Evolutionary conservation across 2,329 filamentous ascomycete genomes (phyloP).

Genomic region (Apiospora pterosperma): DNA sequence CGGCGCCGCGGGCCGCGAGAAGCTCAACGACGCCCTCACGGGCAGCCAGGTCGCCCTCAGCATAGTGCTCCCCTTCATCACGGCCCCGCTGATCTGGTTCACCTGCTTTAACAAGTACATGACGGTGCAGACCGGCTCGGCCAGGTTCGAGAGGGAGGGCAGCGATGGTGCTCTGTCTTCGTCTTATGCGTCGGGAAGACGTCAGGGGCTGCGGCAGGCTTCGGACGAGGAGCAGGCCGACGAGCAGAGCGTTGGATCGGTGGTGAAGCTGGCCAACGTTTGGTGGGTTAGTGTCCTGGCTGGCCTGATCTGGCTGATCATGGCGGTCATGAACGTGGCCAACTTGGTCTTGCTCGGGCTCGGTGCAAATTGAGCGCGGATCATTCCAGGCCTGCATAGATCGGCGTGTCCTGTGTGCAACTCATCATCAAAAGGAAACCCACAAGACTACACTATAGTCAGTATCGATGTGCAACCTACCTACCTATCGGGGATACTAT

Average conservation of each 20-base stretch:
- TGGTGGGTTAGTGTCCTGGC: slow-evolving; percentile 58
- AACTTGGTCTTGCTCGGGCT: slow-evolving; percentile 28
- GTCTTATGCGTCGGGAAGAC: not conserved
- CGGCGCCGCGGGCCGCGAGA: slow-evolving; percentile 68
- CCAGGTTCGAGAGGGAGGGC: slow-evolving; percentile 29
- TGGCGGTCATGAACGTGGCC: slow-evolving; percentile 68
- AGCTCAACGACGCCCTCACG: slow-evolving; percentile 68
- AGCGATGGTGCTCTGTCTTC: slow-evolving; percentile 15
- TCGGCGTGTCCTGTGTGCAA: too few relatives aligned
- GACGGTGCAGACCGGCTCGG: slow-evolving; percentile 56
- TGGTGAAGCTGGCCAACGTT: slow-evolving; percentile 67
- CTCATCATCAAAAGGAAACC: too few relatives aligned
- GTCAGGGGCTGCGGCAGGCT: slow-evolving; percentile 2
- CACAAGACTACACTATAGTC: too few relatives aligned
- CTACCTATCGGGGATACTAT: too few relatives aligned
- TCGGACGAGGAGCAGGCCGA: slow-evolving; percentile 10
- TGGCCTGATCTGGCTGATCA: slow-evolving; percentile 66
- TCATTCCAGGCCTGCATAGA: too few relatives aligned
- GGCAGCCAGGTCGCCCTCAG: slow-evolving; percentile 76
- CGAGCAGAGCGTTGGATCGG: slow-evolving; percentile 13
- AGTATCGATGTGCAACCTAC: too few relatives aligned
- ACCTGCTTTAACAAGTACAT: slow-evolving; percentile 78
- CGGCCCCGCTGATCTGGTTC: slow-evolving; percentile 80
- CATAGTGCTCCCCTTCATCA: slow-evolving; percentile 78
- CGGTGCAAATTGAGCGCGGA: slow-evolving; percentile 1